Base-by-base conservation (phyloP, 1,284 basidiomycete genomes). In the Heterobasidion annosum region DNA sequence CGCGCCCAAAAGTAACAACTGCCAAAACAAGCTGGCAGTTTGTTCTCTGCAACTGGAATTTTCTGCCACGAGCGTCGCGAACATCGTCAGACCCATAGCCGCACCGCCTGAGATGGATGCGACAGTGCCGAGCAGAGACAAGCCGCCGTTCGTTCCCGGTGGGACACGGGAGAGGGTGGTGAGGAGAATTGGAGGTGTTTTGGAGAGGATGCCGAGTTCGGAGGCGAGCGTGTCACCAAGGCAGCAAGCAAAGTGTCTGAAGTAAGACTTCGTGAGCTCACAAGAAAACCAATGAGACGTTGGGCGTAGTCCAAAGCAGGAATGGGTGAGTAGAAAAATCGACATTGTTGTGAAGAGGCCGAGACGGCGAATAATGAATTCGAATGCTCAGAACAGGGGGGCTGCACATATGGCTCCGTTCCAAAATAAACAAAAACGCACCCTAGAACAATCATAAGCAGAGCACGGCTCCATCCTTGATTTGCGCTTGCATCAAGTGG, bases 121-220 rank as follows among this genome's bases (percentile, higher is more conserved):
- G 1, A 81, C 57, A 0, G 91, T 90, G 8, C 95, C 95, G 47
- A 81, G 77, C 0, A 76, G 54, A 1, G 90, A 90, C 58, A 98
- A 78, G 0, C 80, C 95, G 8, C 95, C 95, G 65, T 98, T 98
- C 1, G 95, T 97, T 0, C 95, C 95, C 0, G 88, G 85, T 0
- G 93, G 93, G 0, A 95, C 91, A 0, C 70, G 61, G 55, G 75
- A 74, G 48, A 86, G 67, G 1, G 87, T 92, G 1, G 91, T 91
- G 61, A 93, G 79, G 34, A 94, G 78, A 44, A 82, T 67, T 0
- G 93, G 93, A 4, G 75, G 75, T 3, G 78, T 75, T 15, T 66
- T 67, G 16, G 90, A 86, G 49, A 93, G 77, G 63, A 93, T 94
- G 34, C 93, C 93, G 19, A 96, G 78, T 69, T 92, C 88, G 13